Evolutionary conservation across 805 yeast species (phyloP).

Genomic region (Zygosaccharomyces rouxii): DNA sequence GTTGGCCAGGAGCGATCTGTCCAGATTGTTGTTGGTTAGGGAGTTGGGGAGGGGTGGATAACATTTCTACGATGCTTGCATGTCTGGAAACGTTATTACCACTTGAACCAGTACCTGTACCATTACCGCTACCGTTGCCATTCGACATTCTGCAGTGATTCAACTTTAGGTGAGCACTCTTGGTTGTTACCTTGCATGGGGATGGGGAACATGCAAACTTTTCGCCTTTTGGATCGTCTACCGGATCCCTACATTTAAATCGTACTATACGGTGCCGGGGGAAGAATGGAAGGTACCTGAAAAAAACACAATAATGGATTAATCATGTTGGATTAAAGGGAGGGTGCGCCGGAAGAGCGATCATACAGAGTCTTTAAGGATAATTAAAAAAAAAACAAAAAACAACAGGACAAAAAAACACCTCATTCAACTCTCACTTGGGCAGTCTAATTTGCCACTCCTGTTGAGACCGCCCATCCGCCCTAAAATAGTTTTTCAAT

Average conservation of each 20-base stretch:
- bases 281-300: neutral
- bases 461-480: no score
- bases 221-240: neutral
- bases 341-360: no score
- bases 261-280: neutral
- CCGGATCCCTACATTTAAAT: neutral
- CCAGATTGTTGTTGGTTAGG: constrained; percentile 27
- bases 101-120: constrained; percentile 8
- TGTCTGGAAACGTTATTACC: constrained; percentile 39
- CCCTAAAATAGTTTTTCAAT: no score
- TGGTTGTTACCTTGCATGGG: neutral
- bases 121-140: constrained; percentile 1
- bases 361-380: no score
- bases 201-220: neutral
- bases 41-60: constrained; percentile 72
- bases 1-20: neutral
- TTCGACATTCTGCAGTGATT: neutral
- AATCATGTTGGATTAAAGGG: no score
- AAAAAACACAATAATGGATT: no score
- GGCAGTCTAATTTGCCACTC: no score
- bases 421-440: no score
- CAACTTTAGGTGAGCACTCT: neutral
- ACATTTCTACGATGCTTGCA: constrained; percentile 68
- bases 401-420: no score
- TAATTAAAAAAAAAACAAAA: no score